Evolutionary conservation across 164 flowering plant genomes (phyloP).

Genomic region (Malania oleifera): DNA sequence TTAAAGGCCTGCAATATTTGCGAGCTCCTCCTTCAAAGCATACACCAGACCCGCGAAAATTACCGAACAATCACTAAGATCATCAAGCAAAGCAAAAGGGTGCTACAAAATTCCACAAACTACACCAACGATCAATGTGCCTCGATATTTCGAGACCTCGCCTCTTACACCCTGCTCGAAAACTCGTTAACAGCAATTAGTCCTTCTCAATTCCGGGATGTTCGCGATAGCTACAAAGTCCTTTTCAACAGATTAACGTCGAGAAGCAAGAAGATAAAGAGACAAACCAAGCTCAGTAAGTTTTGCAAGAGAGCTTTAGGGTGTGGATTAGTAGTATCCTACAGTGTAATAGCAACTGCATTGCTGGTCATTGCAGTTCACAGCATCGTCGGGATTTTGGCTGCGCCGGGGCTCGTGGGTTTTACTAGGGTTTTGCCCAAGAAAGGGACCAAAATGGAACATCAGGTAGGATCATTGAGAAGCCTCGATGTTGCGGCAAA

Average conservation of each 20-base stretch:
- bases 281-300: constrained; percentile 23
- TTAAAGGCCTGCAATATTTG: constrained; percentile 51
- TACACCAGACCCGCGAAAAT: constrained; percentile 45
- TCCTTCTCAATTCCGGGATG: constrained; percentile 21
- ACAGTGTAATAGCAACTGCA: constrained; percentile 27
- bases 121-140: constrained; percentile 18
- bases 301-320: constrained; percentile 37
- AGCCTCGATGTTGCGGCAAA: constrained; percentile 60
- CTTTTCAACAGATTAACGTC: constrained; percentile 34
- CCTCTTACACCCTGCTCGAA: constrained; percentile 28
- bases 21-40: constrained; percentile 39
- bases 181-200: constrained; percentile 47
- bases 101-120: neutral
- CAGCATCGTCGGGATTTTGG: constrained; percentile 50
- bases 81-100: constrained; percentile 24
- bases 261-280: constrained; percentile 25
- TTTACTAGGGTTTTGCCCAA: constrained; percentile 14
- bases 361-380: constrained; percentile 43
- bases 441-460: constrained; percentile 13
- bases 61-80: constrained; percentile 35
- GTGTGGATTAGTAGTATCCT: constrained; percentile 27
- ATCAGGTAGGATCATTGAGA: constrained; percentile 5
- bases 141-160: constrained; percentile 32
- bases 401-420: constrained; percentile 35
- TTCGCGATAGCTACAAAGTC: constrained; percentile 29